Conservation (phyloP, 2,329 filamentous ascomycete species). For the Pseudohalonectria lignicola region DNA sequence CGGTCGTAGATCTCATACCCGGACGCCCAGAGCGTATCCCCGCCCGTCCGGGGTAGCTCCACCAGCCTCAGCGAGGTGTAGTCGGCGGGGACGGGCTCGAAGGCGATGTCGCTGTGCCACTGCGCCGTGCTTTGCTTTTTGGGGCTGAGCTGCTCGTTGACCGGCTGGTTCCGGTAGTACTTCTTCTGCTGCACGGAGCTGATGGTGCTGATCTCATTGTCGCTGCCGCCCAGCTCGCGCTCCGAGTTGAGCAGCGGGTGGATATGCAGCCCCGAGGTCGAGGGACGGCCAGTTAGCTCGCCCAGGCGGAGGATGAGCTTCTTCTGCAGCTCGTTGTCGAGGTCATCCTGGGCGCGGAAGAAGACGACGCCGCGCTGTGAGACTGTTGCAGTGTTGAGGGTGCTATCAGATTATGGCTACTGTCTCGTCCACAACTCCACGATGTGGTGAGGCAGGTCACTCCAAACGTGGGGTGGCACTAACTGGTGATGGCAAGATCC, state of each 20-base stretch:
- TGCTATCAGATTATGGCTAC: too few species aligned
- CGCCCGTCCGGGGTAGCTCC: conserved; percentile 27
- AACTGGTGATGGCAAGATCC: conserved; percentile 58
- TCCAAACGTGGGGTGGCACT: too few species aligned
- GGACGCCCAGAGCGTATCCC: conserved; percentile 54
- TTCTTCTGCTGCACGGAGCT: conserved; percentile 35
- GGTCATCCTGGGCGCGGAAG: conserved; percentile 47
- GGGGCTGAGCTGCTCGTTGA: conserved; percentile 14
- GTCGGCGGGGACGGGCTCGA: conserved; percentile 40
- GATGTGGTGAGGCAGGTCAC: too few species aligned
- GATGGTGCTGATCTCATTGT: conserved; percentile 49
- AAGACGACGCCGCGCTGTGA: conserved; percentile 55
- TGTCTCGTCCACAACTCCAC: too few species aligned
- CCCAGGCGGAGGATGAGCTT: conserved; percentile 47
- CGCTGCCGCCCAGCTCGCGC: conserved; percentile 37
- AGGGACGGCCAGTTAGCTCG: conserved; percentile 45
- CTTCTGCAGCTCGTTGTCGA: conserved; percentile 50
- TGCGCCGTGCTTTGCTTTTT: conserved; percentile 22
- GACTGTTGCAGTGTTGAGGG: too few species aligned
- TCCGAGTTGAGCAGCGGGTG: conserved; percentile 45
- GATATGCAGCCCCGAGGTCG: conserved; percentile 46
- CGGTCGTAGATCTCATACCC: conserved; percentile 58
- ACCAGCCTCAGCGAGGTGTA: conserved; percentile 41
- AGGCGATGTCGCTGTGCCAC: conserved; percentile 45
- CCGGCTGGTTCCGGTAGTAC: conserved; percentile 16